Percentiles rank a stretch among this genome's conserved stretches.
Conservation (phyloP, 257 asterid species). For the Capsicum chinense region DNA sequence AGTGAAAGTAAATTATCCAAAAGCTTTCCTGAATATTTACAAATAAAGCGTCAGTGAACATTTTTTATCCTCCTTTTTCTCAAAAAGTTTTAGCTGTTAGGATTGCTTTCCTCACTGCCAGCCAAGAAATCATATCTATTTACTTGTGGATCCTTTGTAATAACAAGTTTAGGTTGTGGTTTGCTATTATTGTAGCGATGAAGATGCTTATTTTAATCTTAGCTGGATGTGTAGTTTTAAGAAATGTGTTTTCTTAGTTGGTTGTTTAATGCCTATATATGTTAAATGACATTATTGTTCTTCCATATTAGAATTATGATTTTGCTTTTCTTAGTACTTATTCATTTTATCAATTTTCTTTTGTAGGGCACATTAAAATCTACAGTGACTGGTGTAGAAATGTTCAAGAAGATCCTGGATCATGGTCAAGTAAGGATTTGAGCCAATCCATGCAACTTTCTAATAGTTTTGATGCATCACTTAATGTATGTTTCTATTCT, state of each 20-base stretch:
- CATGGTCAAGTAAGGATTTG: slow-evolving; percentile 71
- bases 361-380: slow-evolving; percentile 78
- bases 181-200: background rate
- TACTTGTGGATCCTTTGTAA: background rate
- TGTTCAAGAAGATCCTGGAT: slow-evolving; percentile 97
- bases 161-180: background rate
- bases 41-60: background rate
- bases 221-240: background rate
- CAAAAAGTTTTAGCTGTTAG: background rate
- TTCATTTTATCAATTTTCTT: slow-evolving; percentile 29
- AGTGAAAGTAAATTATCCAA: background rate
- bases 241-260: background rate
- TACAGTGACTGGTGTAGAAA: slow-evolving; percentile 95
- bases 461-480: background rate
- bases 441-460: background rate
- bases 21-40: background rate
- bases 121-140: background rate
- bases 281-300: background rate
- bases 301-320: background rate
- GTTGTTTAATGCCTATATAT: background rate
- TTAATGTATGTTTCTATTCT: slow-evolving; percentile 17
- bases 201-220: background rate
- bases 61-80: background rate
- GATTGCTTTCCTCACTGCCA: background rate
- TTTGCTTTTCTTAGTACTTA: slow-evolving; percentile 9